phyloP scores from a whole-genome alignment of 139 green algal genomes.

The Tetradesmus obliquus region DNA sequence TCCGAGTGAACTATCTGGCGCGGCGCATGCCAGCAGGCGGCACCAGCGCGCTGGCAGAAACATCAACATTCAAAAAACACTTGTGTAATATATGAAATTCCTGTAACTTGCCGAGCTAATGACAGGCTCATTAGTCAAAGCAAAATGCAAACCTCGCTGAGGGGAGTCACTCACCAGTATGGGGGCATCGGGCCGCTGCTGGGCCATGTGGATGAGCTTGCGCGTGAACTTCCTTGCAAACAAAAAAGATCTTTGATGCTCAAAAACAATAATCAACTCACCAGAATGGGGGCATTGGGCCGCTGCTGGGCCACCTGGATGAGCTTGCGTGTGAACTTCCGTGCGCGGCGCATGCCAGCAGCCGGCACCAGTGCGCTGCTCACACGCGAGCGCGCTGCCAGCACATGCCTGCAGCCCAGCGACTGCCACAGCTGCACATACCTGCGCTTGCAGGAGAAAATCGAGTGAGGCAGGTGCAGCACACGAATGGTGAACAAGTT shows the following conservation, averaged over 20 bases:
- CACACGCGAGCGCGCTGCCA: conserved; percentile 10
- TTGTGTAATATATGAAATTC: too few species aligned
- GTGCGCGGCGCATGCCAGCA: neutral
- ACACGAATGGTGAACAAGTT: too few species aligned
- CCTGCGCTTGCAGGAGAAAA: conserved; percentile 5
- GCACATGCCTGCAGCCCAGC: conserved; percentile 14
- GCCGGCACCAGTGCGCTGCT: conserved; percentile 4
- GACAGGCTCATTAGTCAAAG: too few species aligned
- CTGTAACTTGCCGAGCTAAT: too few species aligned
- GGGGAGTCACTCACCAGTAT: neutral
- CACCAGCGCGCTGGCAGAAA: neutral
- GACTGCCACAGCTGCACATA: conserved; percentile 37
- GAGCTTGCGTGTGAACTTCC: neutral
- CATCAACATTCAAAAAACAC: too few species aligned
- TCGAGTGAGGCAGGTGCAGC: neutral
- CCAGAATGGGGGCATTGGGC: neutral
- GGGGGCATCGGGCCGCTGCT: neutral
- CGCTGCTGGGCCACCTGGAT: neutral
- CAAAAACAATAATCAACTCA: neutral
- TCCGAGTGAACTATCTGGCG: too few species aligned
- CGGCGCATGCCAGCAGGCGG: neutral
- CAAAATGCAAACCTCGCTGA: too few species aligned
- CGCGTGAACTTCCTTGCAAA: neutral
- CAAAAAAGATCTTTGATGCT: too few species aligned
- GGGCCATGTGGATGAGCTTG: neutral